A percentile compares a stretch with the other conserved stretches of the same genome.
phyloP scores from a whole-genome alignment of 768 basidiomycete genomes.

The Paxillus involutus region DNA sequence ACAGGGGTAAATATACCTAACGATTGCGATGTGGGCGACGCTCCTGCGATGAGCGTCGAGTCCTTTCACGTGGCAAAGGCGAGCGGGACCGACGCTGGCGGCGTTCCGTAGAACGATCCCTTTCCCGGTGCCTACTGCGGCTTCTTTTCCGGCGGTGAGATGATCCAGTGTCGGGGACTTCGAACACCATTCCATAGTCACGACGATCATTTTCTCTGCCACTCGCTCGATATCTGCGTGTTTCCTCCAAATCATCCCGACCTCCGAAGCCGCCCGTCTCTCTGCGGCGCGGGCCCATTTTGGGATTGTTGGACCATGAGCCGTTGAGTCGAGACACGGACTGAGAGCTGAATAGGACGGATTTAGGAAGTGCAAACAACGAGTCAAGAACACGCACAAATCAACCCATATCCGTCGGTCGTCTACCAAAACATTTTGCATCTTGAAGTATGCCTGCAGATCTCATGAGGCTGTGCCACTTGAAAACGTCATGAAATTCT shows the following conservation, averaged over 20 bases:
- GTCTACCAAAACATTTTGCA: slow-evolving; percentile 98
- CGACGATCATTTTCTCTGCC: slow-evolving; percentile 30
- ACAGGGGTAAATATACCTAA: slow-evolving; percentile 22
- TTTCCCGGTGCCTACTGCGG: slow-evolving; percentile 46
- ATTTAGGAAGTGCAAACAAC: slow-evolving; percentile 15
- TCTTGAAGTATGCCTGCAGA: slow-evolving; percentile 92
- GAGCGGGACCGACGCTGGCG: slow-evolving; percentile 25
- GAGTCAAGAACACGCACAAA: slow-evolving; percentile 60
- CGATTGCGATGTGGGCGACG: slow-evolving; percentile 24
- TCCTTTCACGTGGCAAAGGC: slow-evolving; percentile 26
- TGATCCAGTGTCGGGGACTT: slow-evolving; percentile 48
- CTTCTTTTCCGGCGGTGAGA: slow-evolving; percentile 44
- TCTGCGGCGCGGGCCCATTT: slow-evolving; percentile 43
- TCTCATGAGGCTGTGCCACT: slow-evolving; percentile 4
- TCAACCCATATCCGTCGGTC: slow-evolving; percentile 99
- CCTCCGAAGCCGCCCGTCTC: slow-evolving; percentile 58
- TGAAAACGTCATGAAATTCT: slow-evolving; percentile 17
- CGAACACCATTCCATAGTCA: slow-evolving; percentile 82
- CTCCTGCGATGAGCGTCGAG: slow-evolving; percentile 32
- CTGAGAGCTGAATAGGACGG: slow-evolving; percentile 62
- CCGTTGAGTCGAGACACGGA: slow-evolving; percentile 88
- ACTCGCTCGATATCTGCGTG: slow-evolving; percentile 58
- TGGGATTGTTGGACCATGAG: slow-evolving; percentile 78
- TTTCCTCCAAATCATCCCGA: slow-evolving; percentile 71
- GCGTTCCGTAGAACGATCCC: slow-evolving; percentile 24